Evolutionary conservation across 805 yeast genomes (phyloP), one percentile per base, ranked within the genome.

Genomic region (Yamadazyma philogaea): DNA sequence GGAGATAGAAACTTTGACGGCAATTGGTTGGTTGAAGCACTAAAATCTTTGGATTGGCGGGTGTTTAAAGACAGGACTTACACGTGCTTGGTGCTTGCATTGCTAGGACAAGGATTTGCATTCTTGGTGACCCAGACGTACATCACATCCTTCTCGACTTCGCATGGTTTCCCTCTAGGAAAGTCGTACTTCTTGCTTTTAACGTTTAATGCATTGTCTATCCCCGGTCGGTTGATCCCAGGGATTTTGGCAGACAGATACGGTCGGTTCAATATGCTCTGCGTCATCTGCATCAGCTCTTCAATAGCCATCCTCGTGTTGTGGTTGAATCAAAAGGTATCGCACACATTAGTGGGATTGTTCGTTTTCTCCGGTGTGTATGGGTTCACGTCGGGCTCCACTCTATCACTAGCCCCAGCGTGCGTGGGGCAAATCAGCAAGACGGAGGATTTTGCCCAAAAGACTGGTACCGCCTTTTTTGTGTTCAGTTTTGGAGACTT

Each of bases 381-480:
- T 46, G 66, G 64, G 15, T 60, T 58, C 32, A 54, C 55, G 14
- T 57, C 61, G n/a, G 66, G 63, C 7, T 59, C 62, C 10, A 52
- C 51, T 4, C 49, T 57, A 33, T 52, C 58, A 14, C 47, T 56
- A 21, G 39, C 56, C 7, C 64, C 61, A 10, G 53, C 59, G 14
- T 56, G 56, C 41, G 56, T 58, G 10, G 60, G 61, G n/a, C 59
- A 49, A 37, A 57, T 60, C 34, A 45, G 58, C 42, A 44, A 50
- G 33, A 56, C 61, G 6, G 50, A 51, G 30, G 62, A 60, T 21
- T 52, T 61, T 40, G 61, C 64, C 14, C 48, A 47, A 31, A 47
- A 55, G 19, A 51, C 53, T 11, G 66, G 64, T 10, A 61, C 66
- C 1, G 61, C 59, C 6, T 57, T 51, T 40, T 57, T 57, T 43